Evolutionary conservation across 2,329 filamentous ascomycete species (phyloP), one percentile per base, ranked within the genome.

Genomic region (Colletotrichum phormii): DNA sequence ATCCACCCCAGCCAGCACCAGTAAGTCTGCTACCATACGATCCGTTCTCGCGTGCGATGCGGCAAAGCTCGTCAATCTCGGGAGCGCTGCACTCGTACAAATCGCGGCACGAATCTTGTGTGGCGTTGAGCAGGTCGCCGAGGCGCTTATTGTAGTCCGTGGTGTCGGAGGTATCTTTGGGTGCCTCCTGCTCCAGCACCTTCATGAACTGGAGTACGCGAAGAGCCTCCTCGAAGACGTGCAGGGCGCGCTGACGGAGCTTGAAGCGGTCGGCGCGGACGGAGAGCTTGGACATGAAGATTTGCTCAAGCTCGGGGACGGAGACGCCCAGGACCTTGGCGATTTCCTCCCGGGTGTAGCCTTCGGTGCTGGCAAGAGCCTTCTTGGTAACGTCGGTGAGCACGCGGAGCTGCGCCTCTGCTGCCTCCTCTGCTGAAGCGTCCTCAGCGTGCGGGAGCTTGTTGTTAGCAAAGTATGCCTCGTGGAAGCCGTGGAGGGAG

Each of bases 1-100:
- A 98, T 2, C 97, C 97, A 74, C 97, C 97, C 97, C 97, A 99
- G 3, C 97, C 97, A 0, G 97, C 97, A 51, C 97, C 97, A 0
- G 96, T 98, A 77, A 98, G 84, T 31, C 96, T 88, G 77, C 93
- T 95, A 33, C 96, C 97, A 80, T 95, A 95, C 22, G 94, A 91
- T 2, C 97, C 97, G 0, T 94, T 94, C 18, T 86, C 87, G 33
- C 92, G 88, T 0, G 95, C 95, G 76, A 98, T 92, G 51, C 87
- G 82, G 82, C 96, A 98, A 49, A 99, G 89, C 74, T 94, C 88
- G 81, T 99, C 96, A n/a, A 98, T 89, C 82, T 98, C 95, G 0
- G 94, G 91, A 78, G 94, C 97, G 78, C 93, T 97, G 85, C 96
- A 98, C 79, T 98, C 94, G 83, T 97, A 99, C 4, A 94, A 83